A percentile compares a stretch with the other conserved stretches of the same genome.
phyloP scores from a whole-genome alignment of 257 asterid genomes.

The Solanum habrochaites region DNA sequence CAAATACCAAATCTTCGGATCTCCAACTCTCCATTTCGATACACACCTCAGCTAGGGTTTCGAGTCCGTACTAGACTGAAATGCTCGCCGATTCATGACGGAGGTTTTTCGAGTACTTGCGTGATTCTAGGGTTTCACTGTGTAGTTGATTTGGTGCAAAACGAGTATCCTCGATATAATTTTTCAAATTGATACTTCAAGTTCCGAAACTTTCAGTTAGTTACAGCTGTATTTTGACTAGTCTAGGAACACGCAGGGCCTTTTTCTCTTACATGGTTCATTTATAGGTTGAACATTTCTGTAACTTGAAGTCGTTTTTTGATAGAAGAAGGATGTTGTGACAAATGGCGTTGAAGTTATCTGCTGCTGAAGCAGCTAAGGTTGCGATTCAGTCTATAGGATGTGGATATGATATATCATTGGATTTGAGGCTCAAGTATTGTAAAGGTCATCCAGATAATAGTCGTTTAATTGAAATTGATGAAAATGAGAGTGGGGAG shows the following conservation, averaged over 20 bases:
- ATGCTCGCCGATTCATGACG: background rate
- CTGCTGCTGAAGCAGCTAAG: slow-evolving; percentile 78
- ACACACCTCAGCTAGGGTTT: slow-evolving; percentile 8
- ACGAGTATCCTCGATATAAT: background rate
- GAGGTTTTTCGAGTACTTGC: background rate
- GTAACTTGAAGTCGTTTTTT: background rate
- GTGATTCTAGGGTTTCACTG: slow-evolving; percentile 15
- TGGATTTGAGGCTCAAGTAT: slow-evolving; percentile 84
- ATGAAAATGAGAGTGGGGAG: slow-evolving; percentile 62
- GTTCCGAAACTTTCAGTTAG: background rate
- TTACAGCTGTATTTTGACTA: background rate
- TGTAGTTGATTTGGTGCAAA: background rate
- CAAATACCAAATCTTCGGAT: slow-evolving; percentile 22
- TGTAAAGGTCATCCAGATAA: slow-evolving; percentile 53
- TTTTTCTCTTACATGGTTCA: background rate
- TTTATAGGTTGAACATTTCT: slow-evolving; percentile 10
- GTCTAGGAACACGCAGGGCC: background rate
- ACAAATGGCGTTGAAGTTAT: slow-evolving; percentile 75
- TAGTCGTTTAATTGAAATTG: slow-evolving; percentile 63
- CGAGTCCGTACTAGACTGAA: background rate
- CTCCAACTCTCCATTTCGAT: background rate
- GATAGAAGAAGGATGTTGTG: slow-evolving; percentile 10
- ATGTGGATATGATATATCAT: slow-evolving; percentile 74
- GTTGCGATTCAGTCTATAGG: slow-evolving; percentile 91
- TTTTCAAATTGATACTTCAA: slow-evolving; percentile 3